phyloP scores from a whole-genome alignment of 805 yeast genomes.

The Cyberlindnera euphorbiae region DNA sequence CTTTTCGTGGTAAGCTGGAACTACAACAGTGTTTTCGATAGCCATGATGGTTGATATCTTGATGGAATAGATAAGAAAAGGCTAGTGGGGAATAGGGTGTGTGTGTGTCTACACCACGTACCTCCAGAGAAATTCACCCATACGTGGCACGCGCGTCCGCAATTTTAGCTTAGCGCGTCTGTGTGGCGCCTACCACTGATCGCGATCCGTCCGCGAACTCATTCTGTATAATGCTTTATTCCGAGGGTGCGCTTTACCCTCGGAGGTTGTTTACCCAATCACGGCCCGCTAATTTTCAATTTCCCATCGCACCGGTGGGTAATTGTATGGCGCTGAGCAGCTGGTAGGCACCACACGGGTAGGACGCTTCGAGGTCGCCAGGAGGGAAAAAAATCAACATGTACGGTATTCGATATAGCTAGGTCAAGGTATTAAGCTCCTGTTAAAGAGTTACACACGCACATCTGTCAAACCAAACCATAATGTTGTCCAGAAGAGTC shows the following conservation, averaged over 20 bases:
- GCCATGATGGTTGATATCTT: constrained; percentile 5
- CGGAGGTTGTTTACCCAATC: constrained; percentile 19
- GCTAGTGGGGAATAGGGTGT: too few species aligned
- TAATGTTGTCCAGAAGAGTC: constrained; percentile 26
- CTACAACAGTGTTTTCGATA: constrained; percentile 38
- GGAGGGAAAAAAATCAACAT: constrained; percentile 1
- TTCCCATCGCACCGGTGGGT: constrained; percentile 10
- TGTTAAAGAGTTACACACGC: too few species aligned
- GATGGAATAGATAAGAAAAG: too few species aligned
- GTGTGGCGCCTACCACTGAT: not conserved
- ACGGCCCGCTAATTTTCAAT: constrained; percentile 22
- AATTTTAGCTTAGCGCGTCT: not conserved
- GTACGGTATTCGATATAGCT: too few species aligned
- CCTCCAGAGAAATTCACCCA: too few species aligned
- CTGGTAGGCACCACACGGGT: constrained; percentile 8
- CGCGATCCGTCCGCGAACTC: not conserved
- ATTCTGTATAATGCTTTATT: not conserved
- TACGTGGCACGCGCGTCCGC: not conserved
- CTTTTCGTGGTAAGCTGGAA: constrained; percentile 49
- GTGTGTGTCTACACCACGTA: too few species aligned
- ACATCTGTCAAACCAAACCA: not conserved
- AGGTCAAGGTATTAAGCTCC: too few species aligned
- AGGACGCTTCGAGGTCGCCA: too few species aligned
- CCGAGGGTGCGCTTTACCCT: not conserved
- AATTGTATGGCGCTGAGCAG: too few species aligned